Evolutionary conservation across 2,329 filamentous ascomycete species (phyloP), one percentile per base, ranked within the genome.

Genomic region (Fusarium metavorans): DNA sequence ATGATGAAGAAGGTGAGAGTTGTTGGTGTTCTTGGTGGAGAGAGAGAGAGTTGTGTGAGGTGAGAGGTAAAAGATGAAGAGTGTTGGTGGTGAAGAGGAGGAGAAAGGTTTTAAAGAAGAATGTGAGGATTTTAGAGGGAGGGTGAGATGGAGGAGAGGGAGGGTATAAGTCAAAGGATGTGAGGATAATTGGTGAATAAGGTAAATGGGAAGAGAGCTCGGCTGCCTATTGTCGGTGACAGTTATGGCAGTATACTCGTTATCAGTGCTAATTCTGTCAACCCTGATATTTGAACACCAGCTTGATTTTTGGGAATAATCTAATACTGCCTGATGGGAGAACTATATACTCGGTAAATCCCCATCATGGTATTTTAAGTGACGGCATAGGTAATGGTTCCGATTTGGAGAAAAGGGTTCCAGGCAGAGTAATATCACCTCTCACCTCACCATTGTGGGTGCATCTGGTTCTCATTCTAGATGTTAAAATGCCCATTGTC

Each of bases 1-100:
- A 80, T 82, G 13, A 8, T 64, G 65, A 59, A 37, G 52, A 45
- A n/a, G 50, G 6, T 43, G 5, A 41, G 56, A 32, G 37, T 27
- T 27, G 11, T 50, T 52, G 30, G 18, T 16, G 18, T 16, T 10
- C 32, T 16, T 16, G 14, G 34, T 16, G 14, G 16, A 16, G 32
- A 13, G 32, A 7, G 25, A n/a, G 43, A 37, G 27, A 39, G 59
- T 60, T 60, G 41, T 18, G 59, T 34, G 39, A 52, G 39, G 59
- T 34, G 27, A 52, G 39, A 4, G 11, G 27, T 34, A n/a, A 27
- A 34, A 8, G 43, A 25, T 61, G 68, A 37, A 32, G 20, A 50
- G 37, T 37, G 23, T 48, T 35, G 39, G 14, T 32, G 27, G 25
- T 20, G 32, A 23, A 56, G 18, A 5, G n/a, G 62, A 58, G 20